Evolutionary conservation across 75 land plant species (phyloP).

Genomic region (Selaginella tamariscina): DNA sequence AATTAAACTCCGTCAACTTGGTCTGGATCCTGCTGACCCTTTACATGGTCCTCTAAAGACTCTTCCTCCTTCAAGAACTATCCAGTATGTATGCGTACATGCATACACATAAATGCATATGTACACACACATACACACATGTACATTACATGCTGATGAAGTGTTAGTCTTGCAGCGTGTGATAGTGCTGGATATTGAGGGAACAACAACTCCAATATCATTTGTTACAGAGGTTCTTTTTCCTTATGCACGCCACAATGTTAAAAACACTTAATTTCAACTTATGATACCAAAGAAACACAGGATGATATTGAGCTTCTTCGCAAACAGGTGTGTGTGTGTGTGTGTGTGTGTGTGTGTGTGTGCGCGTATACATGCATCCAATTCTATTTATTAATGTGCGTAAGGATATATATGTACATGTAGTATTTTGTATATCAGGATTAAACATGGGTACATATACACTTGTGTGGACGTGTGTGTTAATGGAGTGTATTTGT

Average conservation of each 20-base stretch:
- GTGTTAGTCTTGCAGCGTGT: conserved; percentile 41
- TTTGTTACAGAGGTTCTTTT: conserved; percentile 92
- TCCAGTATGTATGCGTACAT: neutral
- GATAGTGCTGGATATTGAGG: conserved; percentile 94
- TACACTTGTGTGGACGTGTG: too few species aligned
- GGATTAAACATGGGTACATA: too few species aligned
- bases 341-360: neutral
- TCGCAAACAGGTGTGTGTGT: conserved; percentile 55
- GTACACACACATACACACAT: neutral
- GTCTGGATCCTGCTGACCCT: conserved; percentile 83
- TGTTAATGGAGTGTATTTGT: too few species aligned
- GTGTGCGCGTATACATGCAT: too few species aligned
- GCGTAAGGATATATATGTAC: neutral
- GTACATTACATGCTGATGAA: conserved; percentile 5
- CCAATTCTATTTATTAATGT: neutral
- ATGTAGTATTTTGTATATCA: too few species aligned
- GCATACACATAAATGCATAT: too few species aligned
- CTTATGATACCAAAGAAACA: conserved; percentile 80
- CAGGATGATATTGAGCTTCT: conserved; percentile 71
- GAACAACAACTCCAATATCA: conserved; percentile 96
- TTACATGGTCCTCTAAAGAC: conserved; percentile 45
- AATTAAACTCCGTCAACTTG: conserved; percentile 68
- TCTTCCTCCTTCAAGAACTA: neutral
- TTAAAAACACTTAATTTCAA: conserved; percentile 51
- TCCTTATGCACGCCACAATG: conserved; percentile 91